Evolutionary conservation across 495 filamentous ascomycete genomes (phyloP), one percentile per base, ranked within the genome.

Genomic region (Tuber aestivum): DNA sequence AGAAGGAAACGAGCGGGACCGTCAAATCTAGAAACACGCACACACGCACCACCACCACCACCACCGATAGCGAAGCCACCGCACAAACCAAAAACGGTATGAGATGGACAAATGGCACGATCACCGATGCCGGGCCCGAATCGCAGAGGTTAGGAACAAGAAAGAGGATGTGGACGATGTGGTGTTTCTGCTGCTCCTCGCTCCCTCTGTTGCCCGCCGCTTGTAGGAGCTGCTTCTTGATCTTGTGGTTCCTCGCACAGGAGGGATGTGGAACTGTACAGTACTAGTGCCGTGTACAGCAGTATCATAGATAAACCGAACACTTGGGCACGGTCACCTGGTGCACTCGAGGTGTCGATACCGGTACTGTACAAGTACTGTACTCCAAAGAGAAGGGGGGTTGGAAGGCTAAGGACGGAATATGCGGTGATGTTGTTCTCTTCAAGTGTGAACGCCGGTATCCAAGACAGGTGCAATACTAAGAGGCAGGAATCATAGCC

Each of bases 1-100:
- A 35, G 56, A 35, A 65, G 56, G 56, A 65, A 65, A 65, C 8
- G 27, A 65, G 56, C 56, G 56, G 56, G 56, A 65, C 56, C 56
- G 56, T 35, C 16, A 65, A 65, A 65, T n/a, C 35, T 35, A 32
- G 56, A n/a, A 65, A 32, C 27, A 65, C 48, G 8, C 56, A 65
- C 56, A 65, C 56, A 35, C 56, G 27, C 27, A 65, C 56, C 56
- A 18, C 56, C 56, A 65, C 56, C 18, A 27, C 12, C 27, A 65
- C 56, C 56, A 18, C 56, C 56, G 32, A 65, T 65, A 18, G 48
- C 18, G 56, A 35, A 65, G 56, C 27, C 32, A 65, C 56, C 27
- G 27, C 5, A 32, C 27, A 65, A 65, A 65, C 14, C 10, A 20
- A 27, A 65, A 35, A 27, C n/a, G 50, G 6, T 65, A 65, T 65